Evolutionary conservation across 345 rosid genomes (phyloP), one percentile per base, ranked within the genome.

Genomic region (Lumnitzera littorea): DNA sequence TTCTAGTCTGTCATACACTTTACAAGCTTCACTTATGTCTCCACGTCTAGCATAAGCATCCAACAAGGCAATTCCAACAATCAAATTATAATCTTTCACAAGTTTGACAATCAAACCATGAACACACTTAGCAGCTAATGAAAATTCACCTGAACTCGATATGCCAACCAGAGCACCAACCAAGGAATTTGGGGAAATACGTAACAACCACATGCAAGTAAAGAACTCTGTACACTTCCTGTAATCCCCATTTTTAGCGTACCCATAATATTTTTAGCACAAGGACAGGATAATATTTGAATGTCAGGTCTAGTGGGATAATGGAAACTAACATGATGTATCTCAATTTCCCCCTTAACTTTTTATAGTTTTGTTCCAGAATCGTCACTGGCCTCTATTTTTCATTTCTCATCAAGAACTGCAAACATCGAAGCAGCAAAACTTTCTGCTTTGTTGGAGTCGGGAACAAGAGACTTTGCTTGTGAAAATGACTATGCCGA

Each of bases 401-500:
- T 68, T 13, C 80, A 68, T 57, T 63, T 57, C 58, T 72, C 36
- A 66, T 79, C 78, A 48, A 79, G 66, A 41, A 76, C 62, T 46
- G 63, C 66, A 51, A 76, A 79, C n/a, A 79, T 67, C 5, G 84
- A 79, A 60, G 78, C 68, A 46, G 71, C 66, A 25, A 78, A 70
- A 54, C 62, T 62, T 64, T 61, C 68, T 2, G 74, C 78, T 60
- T 73, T 76, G 53, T 66, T 46, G 17, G 76, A 12, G 68, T 79
- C 80, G 4, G 78, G 53, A 31, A 70, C 68, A 24, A 79, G 50
- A 20, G 72, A 57, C 64, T 76, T 54, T 31, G 80, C 62, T 52
- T 68, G 74, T 50, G 78, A 56, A 50, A 76, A 15, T 29, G 68
- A 72, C 2, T 60, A 24, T 4, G 80, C 78, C 51, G 80, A 52